These are phyloP conservation scores for Escallonia herrerae DNA, from an alignment of 129 eudicot genomes.

Conservation along the genomic window DNA sequence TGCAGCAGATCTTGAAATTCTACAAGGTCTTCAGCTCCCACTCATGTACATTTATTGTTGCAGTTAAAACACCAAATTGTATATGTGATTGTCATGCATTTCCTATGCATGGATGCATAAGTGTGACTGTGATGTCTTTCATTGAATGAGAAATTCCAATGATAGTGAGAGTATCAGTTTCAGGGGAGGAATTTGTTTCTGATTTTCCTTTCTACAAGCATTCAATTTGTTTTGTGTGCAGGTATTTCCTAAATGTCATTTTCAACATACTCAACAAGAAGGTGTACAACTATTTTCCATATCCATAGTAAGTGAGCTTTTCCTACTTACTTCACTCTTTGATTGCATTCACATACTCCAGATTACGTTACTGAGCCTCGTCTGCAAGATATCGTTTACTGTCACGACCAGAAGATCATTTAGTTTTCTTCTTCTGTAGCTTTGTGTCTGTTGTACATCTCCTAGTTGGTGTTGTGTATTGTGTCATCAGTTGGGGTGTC, in stretches of 20 bases:
- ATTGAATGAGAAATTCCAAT: too few species aligned
- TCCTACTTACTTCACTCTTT: neutral
- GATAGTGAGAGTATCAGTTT: neutral
- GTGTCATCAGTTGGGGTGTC: slow-evolving; percentile 50
- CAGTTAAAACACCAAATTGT: too few species aligned
- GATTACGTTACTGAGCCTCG: neutral
- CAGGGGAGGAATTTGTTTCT: neutral
- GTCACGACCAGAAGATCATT: neutral
- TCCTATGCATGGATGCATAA: too few species aligned
- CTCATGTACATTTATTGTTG: too few species aligned
- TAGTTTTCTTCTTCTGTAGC: slow-evolving; percentile 23
- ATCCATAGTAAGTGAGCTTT: slow-evolving; percentile 49
- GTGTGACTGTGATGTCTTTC: too few species aligned
- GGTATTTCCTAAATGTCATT: slow-evolving; percentile 59
- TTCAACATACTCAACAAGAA: slow-evolving; percentile 65
- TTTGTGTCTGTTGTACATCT: slow-evolving; percentile 66
- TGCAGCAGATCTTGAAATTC: too few species aligned
- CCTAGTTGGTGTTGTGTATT: slow-evolving; percentile 51
- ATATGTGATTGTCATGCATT: too few species aligned
- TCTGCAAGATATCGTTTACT: neutral
- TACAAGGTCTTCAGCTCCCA: too few species aligned
- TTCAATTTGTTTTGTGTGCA: neutral
- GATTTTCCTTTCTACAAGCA: neutral
- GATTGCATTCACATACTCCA: neutral
- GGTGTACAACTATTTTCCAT: slow-evolving; percentile 60